Base-by-base conservation (phyloP, 1,284 basidiomycete species). In the Porodaedalea pini region DNA sequence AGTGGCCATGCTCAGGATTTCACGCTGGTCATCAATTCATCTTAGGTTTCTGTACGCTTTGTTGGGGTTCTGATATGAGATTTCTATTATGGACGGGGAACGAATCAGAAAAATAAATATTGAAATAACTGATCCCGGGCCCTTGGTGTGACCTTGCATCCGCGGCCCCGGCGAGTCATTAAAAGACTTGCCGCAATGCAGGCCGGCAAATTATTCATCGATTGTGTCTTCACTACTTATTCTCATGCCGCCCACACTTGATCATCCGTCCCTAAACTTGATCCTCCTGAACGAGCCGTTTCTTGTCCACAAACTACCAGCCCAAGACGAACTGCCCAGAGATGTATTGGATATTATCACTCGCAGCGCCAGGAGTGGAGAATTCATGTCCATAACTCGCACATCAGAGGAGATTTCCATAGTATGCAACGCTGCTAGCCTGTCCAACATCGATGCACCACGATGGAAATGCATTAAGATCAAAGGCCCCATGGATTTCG, bases 401-500 rank as follows among this genome's bases (percentile, higher is more conserved):
- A 86, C 83, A 13, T 63, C 66, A 11, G 81, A 83, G 37, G 86
- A 88, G 65, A 72, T 85, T 2, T 86, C 83, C 2, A 67, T 88
- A 43, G 81, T 83, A 4, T 78, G 77, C 19, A 74, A 80, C 66
- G 67, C 67, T 45, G 66, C 70, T 8, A 66, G 71, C 11, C 63
- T 63, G 37, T 70, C 74, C 25, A 68, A 61, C 10, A 60, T 58
- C 25, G 55, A 56, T 17, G 68, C 74, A 31, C 73, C 76, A 32
- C 70, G 72, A 19, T 85, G 84, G 82, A 75, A 70, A 64, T 81
- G 80, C 59, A 79, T 88, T 56, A 81, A 80, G 65, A 81, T 88
- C 49, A 72, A 73, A 48, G 86, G 85, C 2, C 83, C 83, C 2
- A 80, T 88, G 78, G 80, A 83, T 65, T 85, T 86, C 58, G 75